Base-by-base conservation (phyloP, 192 early-diverging fungal genomes). In the Mortierella antarctica region DNA sequence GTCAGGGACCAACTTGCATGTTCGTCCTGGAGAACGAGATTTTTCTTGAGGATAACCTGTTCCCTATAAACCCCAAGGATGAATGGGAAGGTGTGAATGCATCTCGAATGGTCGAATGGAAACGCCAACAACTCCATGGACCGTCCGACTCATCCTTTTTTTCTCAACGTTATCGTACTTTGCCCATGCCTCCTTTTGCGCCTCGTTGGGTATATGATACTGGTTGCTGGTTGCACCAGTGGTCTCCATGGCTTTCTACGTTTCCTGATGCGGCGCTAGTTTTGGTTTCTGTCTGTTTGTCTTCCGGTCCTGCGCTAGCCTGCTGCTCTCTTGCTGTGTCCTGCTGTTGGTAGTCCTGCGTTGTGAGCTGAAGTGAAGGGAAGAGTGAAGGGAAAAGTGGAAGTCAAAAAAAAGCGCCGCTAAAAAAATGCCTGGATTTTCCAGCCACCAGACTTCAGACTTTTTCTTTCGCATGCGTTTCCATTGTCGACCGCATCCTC, bases 121-220 rank as follows among this genome's bases (percentile, higher is more conserved):
- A 9, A 50, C n/a, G 8, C 8, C 11, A 8, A 41, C 14, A 1
- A 9, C 20, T 59, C 8, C 9, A 12, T 59, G 54, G 1, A 55
- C 54, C 54, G 49, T 31, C 20, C 51, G 7, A 0, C 15, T 31
- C 10, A n/a, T 47, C 14, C 12, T 20, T 51, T 39, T 56, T 41
- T 45, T 21, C 18, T 4, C 39, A 13, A 45, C 10, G 40, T 31
- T 11, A 21, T 46, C 40, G 65, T 79, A 79, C 76, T 60, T 56
- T 60, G 76, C 76, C 76, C 76, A 79, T 67, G 71, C 76, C 39
- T 65, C 40, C 42, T 79, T 79, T 68, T 79, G 76, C 17, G 61
- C 56, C 44, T 50, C 54, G 21, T 68, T 61, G 4, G 76, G 76
- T 6, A 79, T 62, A 18, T 57, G 54, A 69, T 71, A 79, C 8